These are phyloP conservation scores for Seminavis robusta DNA, from an alignment of 108 stramenopile genomes.

Conservation along the genomic window DNA sequence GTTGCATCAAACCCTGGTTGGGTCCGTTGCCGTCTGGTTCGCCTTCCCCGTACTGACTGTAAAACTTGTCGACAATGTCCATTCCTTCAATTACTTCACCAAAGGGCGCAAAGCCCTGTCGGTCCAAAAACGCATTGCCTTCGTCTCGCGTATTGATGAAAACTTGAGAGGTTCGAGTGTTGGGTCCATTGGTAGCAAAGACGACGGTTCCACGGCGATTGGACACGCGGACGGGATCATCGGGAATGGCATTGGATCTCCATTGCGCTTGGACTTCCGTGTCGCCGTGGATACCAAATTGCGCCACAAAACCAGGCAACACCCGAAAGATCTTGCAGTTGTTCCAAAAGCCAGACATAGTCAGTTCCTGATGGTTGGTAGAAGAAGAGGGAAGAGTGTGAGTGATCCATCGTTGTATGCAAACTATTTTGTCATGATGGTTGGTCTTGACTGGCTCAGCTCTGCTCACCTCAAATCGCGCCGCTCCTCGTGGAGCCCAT, in stretches of 20 bases:
- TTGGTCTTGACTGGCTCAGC: no score
- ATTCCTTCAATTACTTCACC: conserved; percentile 83
- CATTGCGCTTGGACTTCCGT: conserved; percentile 62
- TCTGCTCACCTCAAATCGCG: conserved; percentile 63
- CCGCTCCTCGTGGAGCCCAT: conserved; percentile 78
- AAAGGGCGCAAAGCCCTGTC: conserved; percentile 86
- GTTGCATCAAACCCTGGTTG: conserved; percentile 72
- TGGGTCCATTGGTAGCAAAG: conserved; percentile 85
- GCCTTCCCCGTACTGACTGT: conserved; percentile 86
- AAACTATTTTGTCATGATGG: no score
- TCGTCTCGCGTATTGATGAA: conserved; percentile 67
- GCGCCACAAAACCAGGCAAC: conserved; percentile 80
- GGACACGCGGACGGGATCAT: conserved; percentile 78
- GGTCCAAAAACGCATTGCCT: conserved; percentile 82
- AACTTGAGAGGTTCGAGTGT: conserved; percentile 85
- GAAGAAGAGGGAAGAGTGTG: no score
- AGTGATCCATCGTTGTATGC: no score
- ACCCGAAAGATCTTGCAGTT: conserved; percentile 82
- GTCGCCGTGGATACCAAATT: conserved; percentile 86
- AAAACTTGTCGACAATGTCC: conserved; percentile 80
- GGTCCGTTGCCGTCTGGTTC: conserved; percentile 72
- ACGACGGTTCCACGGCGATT: conserved; percentile 80
- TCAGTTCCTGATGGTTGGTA: conserved; percentile 44
- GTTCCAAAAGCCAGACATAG: conserved; percentile 46
- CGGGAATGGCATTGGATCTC: conserved; percentile 48